Percentiles rank a stretch among this genome's conserved stretches.
Conservation (phyloP, 805 yeast genomes). For the Candida silvicultrix region DNA sequence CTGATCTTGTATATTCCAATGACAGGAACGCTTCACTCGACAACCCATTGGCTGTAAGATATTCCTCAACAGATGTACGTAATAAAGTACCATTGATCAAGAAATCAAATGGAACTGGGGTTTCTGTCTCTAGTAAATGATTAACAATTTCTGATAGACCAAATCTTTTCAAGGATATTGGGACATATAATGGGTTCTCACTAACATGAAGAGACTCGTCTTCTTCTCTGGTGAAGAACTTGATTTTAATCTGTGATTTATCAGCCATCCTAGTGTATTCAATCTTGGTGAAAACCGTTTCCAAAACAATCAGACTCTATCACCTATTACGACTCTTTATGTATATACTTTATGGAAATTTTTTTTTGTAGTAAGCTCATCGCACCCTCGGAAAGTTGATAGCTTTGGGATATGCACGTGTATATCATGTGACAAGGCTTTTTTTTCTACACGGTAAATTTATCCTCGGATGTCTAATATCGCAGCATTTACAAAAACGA, state of each 20-base stretch:
- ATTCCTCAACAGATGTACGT: constrained; percentile 74
- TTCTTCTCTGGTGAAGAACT: constrained; percentile 80
- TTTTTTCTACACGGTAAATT: too few species aligned
- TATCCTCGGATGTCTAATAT: not conserved
- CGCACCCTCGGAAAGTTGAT: constrained; percentile 3
- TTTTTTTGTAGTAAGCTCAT: constrained; percentile 4
- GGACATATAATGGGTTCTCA: constrained; percentile 83
- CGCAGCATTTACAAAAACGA: not conserved
- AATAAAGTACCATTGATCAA: constrained; percentile 78
- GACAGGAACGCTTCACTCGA: constrained; percentile 75
- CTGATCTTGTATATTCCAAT: constrained; percentile 86
- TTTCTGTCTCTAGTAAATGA: constrained; percentile 60
- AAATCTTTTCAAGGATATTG: constrained; percentile 76
- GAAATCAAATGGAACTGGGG: constrained; percentile 87
- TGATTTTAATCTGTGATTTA: constrained; percentile 70
- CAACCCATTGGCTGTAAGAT: constrained; percentile 67
- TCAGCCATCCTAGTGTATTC: constrained; percentile 13
- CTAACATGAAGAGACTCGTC: constrained; percentile 69
- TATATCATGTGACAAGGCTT: not conserved
- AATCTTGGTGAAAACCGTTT: not conserved
- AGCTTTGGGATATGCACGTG: too few species aligned
- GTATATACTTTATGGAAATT: not conserved
- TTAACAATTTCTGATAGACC: constrained; percentile 95
- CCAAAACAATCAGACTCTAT: not conserved
- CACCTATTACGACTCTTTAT: too few species aligned